Evolutionary conservation across 495 filamentous ascomycete species (phyloP).

Genomic region (Cladorrhinum samala): DNA sequence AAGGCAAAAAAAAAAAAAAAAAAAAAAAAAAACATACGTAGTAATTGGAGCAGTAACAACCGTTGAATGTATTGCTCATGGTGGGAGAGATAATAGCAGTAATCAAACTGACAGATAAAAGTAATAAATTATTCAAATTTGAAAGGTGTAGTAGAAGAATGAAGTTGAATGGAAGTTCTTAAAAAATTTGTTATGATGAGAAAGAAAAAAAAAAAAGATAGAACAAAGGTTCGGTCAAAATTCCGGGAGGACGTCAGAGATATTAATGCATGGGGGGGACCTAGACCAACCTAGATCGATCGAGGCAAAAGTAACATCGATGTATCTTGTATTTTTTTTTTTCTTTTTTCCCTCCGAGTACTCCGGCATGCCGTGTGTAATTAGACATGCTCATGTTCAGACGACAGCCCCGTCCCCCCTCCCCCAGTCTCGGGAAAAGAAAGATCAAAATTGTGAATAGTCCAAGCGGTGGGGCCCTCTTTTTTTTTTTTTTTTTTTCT

Average conservation of each 20-base stretch:
- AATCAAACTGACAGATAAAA: too few relatives aligned
- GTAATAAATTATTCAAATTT: too few relatives aligned
- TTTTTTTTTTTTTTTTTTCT: not conserved
- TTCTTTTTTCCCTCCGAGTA: too few relatives aligned
- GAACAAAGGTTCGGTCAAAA: too few relatives aligned
- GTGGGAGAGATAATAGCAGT: not conserved
- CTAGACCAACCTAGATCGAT: not conserved
- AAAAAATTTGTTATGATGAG: not conserved
- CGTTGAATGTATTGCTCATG: not conserved
- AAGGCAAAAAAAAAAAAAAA: too few relatives aligned
- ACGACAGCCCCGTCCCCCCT: not conserved
- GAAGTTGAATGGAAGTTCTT: not conserved
- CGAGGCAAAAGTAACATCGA: too few relatives aligned
- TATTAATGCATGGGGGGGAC: not conserved
- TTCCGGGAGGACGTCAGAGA: not conserved
- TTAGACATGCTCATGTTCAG: not conserved
- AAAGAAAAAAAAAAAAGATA: not conserved
- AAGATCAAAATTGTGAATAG: not conserved
- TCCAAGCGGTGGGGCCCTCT: not conserved
- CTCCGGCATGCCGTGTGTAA: not conserved
- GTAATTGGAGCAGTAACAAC: not conserved
- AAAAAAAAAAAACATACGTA: not conserved
- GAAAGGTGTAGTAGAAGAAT: too few relatives aligned
- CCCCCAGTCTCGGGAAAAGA: too few relatives aligned
- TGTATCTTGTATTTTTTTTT: not conserved